These are phyloP conservation scores for Elaeis guineensis DNA, from an alignment of 176 grass and related monocot species.

Conservation along the genomic window DNA sequence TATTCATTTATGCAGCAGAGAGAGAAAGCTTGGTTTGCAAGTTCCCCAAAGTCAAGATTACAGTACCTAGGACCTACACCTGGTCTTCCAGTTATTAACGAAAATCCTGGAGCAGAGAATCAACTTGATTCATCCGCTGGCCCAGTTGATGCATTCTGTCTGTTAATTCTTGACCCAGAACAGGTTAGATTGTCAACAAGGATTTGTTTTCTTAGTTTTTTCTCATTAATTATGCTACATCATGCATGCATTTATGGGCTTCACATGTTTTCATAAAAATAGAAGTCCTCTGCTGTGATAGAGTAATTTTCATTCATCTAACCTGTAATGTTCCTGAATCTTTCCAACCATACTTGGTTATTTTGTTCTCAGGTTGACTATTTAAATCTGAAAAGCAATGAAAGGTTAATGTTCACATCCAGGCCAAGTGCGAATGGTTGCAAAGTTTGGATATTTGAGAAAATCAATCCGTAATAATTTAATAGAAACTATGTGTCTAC, in stretches of 20 bases:
- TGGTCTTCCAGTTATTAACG: conserved; percentile 45
- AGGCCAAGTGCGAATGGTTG: conserved; percentile 22
- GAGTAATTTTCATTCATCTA: too few species aligned
- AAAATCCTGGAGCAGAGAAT: conserved; percentile 35
- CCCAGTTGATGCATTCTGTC: conserved; percentile 63
- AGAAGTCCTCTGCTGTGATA: too few species aligned
- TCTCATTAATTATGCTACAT: too few species aligned
- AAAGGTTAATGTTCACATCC: conserved; percentile 63
- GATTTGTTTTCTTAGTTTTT: too few species aligned
- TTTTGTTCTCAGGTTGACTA: conserved; percentile 60
- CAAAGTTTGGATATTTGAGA: conserved; percentile 43
- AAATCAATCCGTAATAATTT: conserved; percentile 37
- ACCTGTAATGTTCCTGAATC: too few species aligned
- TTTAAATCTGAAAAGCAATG: conserved; percentile 78
- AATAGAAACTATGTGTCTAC: not conserved
- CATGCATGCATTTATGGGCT: too few species aligned
- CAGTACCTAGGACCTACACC: conserved; percentile 77
- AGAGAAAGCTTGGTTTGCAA: conserved; percentile 74
- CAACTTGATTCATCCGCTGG: conserved; percentile 50
- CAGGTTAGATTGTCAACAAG: conserved; percentile 24
- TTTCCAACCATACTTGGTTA: not conserved
- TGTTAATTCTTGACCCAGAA: conserved; percentile 80
- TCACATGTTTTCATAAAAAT: too few species aligned
- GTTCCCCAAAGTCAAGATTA: conserved; percentile 62
- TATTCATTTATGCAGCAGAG: conserved; percentile 39